Evolutionary conservation across 306 rosid genomes (phyloP).

Genomic region (Macrotyloma uniflorum): DNA sequence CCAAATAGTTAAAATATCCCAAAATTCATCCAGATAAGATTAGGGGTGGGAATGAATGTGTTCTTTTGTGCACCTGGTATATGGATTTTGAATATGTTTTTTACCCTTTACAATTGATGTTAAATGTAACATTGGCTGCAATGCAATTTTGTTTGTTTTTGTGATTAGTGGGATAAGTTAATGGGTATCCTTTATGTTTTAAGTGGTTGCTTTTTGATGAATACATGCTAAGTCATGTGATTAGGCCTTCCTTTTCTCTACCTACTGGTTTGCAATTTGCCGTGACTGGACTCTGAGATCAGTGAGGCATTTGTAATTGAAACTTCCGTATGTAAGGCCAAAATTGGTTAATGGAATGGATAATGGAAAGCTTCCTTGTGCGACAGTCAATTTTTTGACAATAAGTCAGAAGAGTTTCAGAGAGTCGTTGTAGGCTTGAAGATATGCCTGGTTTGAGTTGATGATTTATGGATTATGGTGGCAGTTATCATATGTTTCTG

Average conservation of each 20-base stretch:
- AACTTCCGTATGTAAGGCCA: background rate
- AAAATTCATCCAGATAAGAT: background rate
- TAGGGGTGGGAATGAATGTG: background rate
- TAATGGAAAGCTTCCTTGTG: background rate
- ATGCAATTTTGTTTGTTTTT: background rate
- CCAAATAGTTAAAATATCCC: background rate
- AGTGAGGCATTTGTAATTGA: background rate
- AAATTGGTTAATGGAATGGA: background rate
- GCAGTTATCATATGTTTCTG: background rate
- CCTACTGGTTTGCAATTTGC: background rate
- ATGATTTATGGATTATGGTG: background rate
- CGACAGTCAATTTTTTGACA: background rate
- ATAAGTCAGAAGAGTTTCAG: background rate
- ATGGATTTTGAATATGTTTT: background rate
- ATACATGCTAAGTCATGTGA: background rate
- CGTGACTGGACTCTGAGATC: background rate
- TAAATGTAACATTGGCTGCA: background rate
- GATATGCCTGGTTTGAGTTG: background rate
- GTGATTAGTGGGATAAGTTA: background rate
- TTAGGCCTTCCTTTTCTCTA: background rate
- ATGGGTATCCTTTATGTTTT: background rate
- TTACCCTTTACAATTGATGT: background rate
- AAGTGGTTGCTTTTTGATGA: background rate
- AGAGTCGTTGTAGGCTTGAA: background rate
- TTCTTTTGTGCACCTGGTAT: background rate